phyloP scores from a whole-genome alignment of 345 rosid species.

The Citrus unshiu region DNA sequence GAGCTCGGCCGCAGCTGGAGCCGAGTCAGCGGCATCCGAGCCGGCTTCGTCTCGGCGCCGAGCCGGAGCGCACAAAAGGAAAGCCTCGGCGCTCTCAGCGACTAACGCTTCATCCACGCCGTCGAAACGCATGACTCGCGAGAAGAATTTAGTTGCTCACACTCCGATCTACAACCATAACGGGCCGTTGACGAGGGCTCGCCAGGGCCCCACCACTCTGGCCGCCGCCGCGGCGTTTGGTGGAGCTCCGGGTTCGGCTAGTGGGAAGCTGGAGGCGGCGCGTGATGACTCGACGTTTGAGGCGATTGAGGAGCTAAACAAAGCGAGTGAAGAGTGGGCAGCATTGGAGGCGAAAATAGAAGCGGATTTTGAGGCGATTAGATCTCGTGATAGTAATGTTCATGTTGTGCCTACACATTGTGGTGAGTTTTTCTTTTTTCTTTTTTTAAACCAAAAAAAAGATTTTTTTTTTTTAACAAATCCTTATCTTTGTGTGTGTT shows the following conservation, averaged over 20 bases:
- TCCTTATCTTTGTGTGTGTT: not conserved
- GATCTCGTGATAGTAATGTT: slow-evolving; percentile 68
- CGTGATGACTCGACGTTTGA: slow-evolving; percentile 23
- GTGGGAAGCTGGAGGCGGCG: slow-evolving; percentile 30
- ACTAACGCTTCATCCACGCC: slow-evolving; percentile 48
- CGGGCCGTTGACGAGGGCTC: slow-evolving; percentile 95
- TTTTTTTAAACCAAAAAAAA: not conserved
- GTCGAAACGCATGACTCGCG: slow-evolving; percentile 78
- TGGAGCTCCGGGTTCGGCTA: slow-evolving; percentile 14
- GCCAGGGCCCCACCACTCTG: slow-evolving; percentile 60
- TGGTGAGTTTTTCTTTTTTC: slow-evolving; percentile 41
- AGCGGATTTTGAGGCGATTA: slow-evolving; percentile 72
- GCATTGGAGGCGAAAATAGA: slow-evolving; percentile 75
- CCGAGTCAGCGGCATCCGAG: slow-evolving; percentile 59
- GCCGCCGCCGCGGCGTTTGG: slow-evolving; percentile 10
- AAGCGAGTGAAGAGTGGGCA: slow-evolving; percentile 62
- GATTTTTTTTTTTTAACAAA: not conserved
- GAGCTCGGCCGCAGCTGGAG: slow-evolving; percentile 24
- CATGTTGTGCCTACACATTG: slow-evolving; percentile 93
- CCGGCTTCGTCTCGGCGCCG: slow-evolving; percentile 66
- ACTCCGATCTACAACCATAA: slow-evolving; percentile 70
- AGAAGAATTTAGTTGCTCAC: slow-evolving; percentile 59
- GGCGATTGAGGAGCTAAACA: slow-evolving; percentile 30
- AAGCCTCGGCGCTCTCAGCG: slow-evolving; percentile 47
- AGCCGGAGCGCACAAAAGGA: slow-evolving; percentile 65